Evolutionary conservation across 192 early-diverging fungal genomes (phyloP), one percentile per base, ranked within the genome.

Genomic region (Gorgonomyces haynaldii): DNA sequence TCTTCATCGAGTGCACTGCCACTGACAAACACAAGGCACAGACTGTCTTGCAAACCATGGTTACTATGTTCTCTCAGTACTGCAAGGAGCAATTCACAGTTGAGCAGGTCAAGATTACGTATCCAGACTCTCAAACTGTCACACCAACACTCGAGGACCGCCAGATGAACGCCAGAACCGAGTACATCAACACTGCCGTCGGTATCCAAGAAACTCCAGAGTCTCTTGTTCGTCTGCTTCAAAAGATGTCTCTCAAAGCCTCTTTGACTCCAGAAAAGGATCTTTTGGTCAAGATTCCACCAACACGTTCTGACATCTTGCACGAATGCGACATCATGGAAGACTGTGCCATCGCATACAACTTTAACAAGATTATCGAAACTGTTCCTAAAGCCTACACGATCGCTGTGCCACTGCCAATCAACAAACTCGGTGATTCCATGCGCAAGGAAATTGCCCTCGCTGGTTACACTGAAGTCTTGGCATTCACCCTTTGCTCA

Each of bases 241-340:
- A 73, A 43, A 86, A 82, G 58, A 98, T 98, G 96, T 83, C 84
- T 4, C 70, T 96, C 43, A 67, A 69, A 4, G 87, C 90, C 10
- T 57, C 37, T 0, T 55, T 74, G 19, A 61, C 68, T 35, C 44
- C 39, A 12, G 57, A 61, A 19, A 43, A 64, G 4, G 70, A 78
- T 28, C 64, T 98, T 31, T 35, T 60, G 17, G 91, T 96, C 7
- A 67, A 73, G 36, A 69, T 94, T 13, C 93, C 93, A 23, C 74
- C 79, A 5, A 97, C 96, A 19, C 82, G 96, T 23, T 82, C 82
- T 45, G 96, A 98, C 52, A 82, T 98, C 39, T 75, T 98, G 45
- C 96, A 98, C 52, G 79, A 86, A 34, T 96, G 92, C 62, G 96
- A 98, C 64, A 78, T 98, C 27, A 91, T 92, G 78, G 96, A 96